Evolutionary conservation across 768 basidiomycete genomes (phyloP).

Genomic region (Lactifluus rugatus): DNA sequence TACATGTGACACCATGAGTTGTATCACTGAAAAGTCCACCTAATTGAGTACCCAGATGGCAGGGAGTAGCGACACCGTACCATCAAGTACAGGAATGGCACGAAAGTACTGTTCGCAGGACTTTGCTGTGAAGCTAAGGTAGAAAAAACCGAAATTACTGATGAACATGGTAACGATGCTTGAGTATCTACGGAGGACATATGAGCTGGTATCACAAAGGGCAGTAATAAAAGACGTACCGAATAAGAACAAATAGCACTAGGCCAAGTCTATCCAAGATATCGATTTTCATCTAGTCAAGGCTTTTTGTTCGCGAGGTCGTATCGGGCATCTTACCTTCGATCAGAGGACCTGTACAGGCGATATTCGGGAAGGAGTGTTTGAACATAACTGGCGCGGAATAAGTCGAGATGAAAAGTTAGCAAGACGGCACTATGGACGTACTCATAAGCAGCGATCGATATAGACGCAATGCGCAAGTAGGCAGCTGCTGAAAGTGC

Average conservation of each 20-base stretch:
- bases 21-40: constrained; percentile 35
- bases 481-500: constrained; percentile 4
- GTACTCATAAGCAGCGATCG: constrained; percentile 18
- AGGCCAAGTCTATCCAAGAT: constrained; percentile 6
- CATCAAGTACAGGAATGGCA: constrained; percentile 52
- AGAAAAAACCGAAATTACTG: constrained; percentile 53
- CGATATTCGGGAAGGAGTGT: constrained; percentile 17
- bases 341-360: constrained; percentile 4
- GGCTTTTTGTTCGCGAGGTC: too few relatives aligned
- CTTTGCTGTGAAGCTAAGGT: constrained; percentile 35
- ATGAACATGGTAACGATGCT: constrained; percentile 41
- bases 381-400: constrained; percentile 8
- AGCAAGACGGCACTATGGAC: neutral
- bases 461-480: constrained; percentile 13
- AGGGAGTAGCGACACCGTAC: constrained; percentile 26
- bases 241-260: constrained; percentile 14
- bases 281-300: neutral
- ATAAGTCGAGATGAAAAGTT: neutral
- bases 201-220: neutral
- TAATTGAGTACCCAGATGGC: neutral
- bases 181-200: constrained; percentile 28
- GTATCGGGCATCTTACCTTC: neutral
- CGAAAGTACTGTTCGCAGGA: constrained; percentile 42
- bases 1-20: constrained; percentile 53
- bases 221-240: neutral